Conservation (phyloP, 352 stramenopile species). For the Globisporangium splendens region DNA sequence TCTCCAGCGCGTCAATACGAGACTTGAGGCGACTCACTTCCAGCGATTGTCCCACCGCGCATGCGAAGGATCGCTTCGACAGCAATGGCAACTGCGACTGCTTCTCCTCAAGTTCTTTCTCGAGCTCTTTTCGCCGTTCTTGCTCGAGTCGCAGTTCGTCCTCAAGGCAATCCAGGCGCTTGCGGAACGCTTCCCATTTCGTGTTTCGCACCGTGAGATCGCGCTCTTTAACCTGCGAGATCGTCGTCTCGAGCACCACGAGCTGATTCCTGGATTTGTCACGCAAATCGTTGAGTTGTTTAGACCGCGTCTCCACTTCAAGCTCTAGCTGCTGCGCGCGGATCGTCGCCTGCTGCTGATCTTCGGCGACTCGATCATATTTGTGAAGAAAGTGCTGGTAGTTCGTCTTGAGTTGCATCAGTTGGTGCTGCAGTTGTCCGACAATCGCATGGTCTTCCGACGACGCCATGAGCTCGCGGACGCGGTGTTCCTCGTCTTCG, state of each 20-base stretch:
- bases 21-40: conserved; percentile 45
- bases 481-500: conserved; percentile 57
- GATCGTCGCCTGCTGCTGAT: conserved; percentile 51
- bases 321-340: conserved; percentile 61
- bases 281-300: conserved; percentile 26
- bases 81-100: conserved; percentile 27
- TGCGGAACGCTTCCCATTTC: conserved; percentile 71
- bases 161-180: conserved; percentile 62
- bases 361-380: conserved; percentile 51
- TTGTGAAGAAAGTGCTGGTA: conserved; percentile 81
- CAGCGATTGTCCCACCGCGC: conserved; percentile 20
- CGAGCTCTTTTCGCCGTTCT: conserved; percentile 44
- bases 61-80: conserved; percentile 8
- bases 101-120: conserved; percentile 62
- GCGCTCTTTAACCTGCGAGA: conserved; percentile 50
- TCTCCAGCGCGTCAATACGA: conserved; percentile 64
- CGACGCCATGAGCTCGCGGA: conserved; percentile 65
- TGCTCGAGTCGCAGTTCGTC: conserved; percentile 56
- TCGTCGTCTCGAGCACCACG: conserved; percentile 38
- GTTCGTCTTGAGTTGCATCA: conserved; percentile 83
- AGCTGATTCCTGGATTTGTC: conserved; percentile 35
- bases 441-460: conserved; percentile 91
- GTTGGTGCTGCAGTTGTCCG: conserved; percentile 84
- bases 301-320: conserved; percentile 38
- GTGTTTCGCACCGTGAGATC: conserved; percentile 58